A percentile compares a stretch with the other conserved stretches of the same genome.
Evolutionary conservation across 2,329 filamentous ascomycete species (phyloP).

Genomic region (Xylariaceae sp.): DNA sequence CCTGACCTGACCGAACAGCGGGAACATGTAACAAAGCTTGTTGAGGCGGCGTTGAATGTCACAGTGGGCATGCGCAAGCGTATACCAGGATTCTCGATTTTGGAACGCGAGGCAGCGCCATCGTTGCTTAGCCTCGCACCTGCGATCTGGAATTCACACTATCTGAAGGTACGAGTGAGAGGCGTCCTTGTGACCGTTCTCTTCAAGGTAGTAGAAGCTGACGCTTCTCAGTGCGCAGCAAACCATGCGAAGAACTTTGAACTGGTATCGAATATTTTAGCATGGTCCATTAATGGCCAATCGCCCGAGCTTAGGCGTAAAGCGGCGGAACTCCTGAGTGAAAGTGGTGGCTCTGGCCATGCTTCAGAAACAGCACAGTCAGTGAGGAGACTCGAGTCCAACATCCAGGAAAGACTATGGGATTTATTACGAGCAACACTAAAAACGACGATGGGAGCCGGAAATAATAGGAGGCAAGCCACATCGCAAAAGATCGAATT

Average conservation of each 20-base stretch:
- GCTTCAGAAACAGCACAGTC: background rate
- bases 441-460: constrained; percentile 20
- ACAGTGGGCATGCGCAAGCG: constrained; percentile 12
- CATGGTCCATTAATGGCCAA: constrained; percentile 19
- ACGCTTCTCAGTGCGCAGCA: constrained; percentile 17
- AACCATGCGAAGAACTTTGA: constrained; percentile 23
- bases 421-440: constrained; percentile 22
- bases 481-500: background rate
- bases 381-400: constrained; percentile 5
- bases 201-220: background rate
- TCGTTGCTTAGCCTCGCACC: constrained; percentile 21
- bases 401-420: constrained; percentile 24
- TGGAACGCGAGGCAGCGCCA: background rate
- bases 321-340: constrained; percentile 12
- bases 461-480: background rate
- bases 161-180: constrained; percentile 13
- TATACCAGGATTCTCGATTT: constrained; percentile 4
- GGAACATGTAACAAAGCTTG: constrained; percentile 7
- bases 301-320: constrained; percentile 24
- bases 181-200: background rate
- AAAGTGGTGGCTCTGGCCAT: background rate
- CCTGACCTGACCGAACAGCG: constrained; percentile 1
- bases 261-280: constrained; percentile 25
- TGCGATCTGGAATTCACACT: constrained; percentile 19
- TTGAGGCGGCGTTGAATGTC: constrained; percentile 12